Evolutionary conservation across 169 alveolate genomes (phyloP), one percentile per base, ranked within the genome.

Genomic region (Perkinsus olseni): DNA sequence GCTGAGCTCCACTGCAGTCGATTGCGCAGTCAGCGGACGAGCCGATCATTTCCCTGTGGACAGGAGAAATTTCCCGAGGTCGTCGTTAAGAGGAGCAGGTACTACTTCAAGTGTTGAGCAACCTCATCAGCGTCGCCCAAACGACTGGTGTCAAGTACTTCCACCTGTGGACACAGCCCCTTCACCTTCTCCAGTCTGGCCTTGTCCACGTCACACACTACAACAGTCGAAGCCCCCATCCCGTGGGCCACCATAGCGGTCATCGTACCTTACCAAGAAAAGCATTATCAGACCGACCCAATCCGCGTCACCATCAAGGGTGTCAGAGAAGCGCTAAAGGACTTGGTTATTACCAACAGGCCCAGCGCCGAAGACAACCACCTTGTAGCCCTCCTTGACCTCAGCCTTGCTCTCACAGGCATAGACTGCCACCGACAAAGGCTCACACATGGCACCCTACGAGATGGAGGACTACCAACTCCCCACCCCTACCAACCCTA

Each of bases 381-480:
- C 92, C 51, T 90, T 38, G 13, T 34, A 13, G 21, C 92, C 92
- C n/a, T 37, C 92, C 92, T 90, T 90, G 17, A 90, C 92, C 51
- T 90, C 17, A 21, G 82, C 92, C 92, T 38, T 90, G 24, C 21
- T 90, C 92, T 38, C 92, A 38, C 92, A 90, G 4, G 92, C 92
- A 38, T 90, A 90, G 51, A 90, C 92, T 39, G 62, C 92, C 36
- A 90, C 92, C 1, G 51, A 37, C 0, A 90, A 21, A 3, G 92
- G 92, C 92, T 90, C 92, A 39, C 92, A 90, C 92, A 90, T 38
- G 13, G 92, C 92, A 17, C 92, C 92, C 82, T 62, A 62, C 28
- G 21, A 40, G 50, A 11, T 40, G 82, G 37, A 3, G 82, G 37
- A 24, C 62, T 62, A 13, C 34, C 28, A 13, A 28, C 82, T 62